Base-by-base conservation (phyloP, 306 rosid species). In the Styphnolobium japonicum region DNA sequence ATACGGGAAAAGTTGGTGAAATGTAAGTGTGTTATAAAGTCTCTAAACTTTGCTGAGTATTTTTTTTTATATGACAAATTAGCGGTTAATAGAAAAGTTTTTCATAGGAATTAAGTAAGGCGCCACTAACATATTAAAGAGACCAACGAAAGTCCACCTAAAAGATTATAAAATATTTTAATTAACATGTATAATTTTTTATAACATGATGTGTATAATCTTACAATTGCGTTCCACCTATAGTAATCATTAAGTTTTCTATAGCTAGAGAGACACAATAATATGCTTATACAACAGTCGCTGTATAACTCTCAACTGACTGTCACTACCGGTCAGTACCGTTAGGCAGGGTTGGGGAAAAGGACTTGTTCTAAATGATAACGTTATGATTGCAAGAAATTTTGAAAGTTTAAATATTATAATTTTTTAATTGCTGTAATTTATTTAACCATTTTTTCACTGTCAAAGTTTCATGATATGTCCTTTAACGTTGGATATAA, bases 381-480 rank as follows among this genome's bases (percentile, higher is more conserved):
- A 34, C 71, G 58, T 49, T 40, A 75, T 84, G 48, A 84, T 84
- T 75, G 75, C 71, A 29, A 65, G 27, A 16, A 7, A 5, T 11
- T 57, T 29, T 40, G 15, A 11, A 3, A 36, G 2, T 25, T 72
- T 25, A 15, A 15, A 49, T 27, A 21, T 18, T 10, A 42, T 12
- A 46, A 56, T 45, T 8, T 64, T 16, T 1, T n/a, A 3, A 10
- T 55, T 25, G 23, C 19, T 16, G 4, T 7, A 53, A 8, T 1
- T 19, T 21, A 19, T 19, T 21, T 43, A 2, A 43, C n/a, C 3
- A 43, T 3, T 11, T 43, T 56, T 27, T 46, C 1, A 0, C 34
- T 40, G 63, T 23, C 31, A 27, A 4, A 49, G 14, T 7, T 2
- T 55, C 73, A 31, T 75, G n/a, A 18, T 67, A 15, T 57, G n/a